These are phyloP conservation scores for Populus tremula DNA, from an alignment of 345 rosid genomes.

Conservation along the genomic window DNA sequence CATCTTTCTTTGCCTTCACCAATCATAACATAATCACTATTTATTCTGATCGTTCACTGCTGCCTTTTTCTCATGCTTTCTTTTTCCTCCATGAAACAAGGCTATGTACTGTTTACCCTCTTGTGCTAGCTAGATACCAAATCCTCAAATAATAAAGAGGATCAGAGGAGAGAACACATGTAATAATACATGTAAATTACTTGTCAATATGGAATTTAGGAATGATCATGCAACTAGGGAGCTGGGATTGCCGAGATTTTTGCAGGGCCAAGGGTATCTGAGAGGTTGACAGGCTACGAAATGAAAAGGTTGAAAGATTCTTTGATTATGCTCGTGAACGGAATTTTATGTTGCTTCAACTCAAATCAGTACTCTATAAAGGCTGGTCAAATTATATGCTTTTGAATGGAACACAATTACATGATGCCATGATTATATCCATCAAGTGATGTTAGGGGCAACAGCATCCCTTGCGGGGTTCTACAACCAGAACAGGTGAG, in stretches of 20 bases:
- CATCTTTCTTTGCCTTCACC: background rate
- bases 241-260: too few species aligned
- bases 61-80: background rate
- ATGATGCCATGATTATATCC: background rate
- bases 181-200: background rate
- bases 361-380: background rate
- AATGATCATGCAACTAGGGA: too few species aligned
- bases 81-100: background rate
- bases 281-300: too few species aligned
- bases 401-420: background rate
- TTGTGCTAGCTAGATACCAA: background rate
- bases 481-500: too few species aligned
- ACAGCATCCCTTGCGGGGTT: too few species aligned
- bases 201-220: too few species aligned
- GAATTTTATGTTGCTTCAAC: too few species aligned
- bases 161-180: background rate
- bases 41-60: background rate
- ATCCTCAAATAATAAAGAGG: background rate
- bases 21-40: constrained; percentile 6
- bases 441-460: too few species aligned
- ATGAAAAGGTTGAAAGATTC: too few species aligned
- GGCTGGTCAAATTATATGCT: background rate
- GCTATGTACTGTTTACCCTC: background rate
- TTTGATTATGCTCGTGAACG: too few species aligned
- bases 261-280: too few species aligned